Evolutionary conservation across 1,284 basidiomycete species (phyloP).

Genomic region (Termitomyces sp.): DNA sequence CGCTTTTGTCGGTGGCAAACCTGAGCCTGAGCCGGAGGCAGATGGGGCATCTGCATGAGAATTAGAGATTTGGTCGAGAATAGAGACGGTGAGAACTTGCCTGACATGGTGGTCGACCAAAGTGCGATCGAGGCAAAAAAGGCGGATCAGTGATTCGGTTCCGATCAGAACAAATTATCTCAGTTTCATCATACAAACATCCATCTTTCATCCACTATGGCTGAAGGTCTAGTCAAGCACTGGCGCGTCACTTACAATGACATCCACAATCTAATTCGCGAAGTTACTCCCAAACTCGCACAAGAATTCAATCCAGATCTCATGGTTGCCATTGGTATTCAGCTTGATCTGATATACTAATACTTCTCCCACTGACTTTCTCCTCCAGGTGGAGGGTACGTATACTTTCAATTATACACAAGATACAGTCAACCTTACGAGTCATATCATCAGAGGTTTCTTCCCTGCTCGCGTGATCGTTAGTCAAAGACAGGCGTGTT

Average conservation of each 20-base stretch:
- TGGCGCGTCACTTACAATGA: slow-evolving; percentile 77
- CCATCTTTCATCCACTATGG: slow-evolving; percentile 15
- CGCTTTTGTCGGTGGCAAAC: slow-evolving; percentile 38
- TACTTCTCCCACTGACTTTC: slow-evolving; percentile 11
- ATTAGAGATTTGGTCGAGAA: background rate
- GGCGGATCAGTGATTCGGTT: slow-evolving; percentile 6
- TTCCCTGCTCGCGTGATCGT: slow-evolving; percentile 92
- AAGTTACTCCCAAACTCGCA: slow-evolving; percentile 56
- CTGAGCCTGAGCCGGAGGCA: slow-evolving; percentile 15
- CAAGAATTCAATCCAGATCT: slow-evolving; percentile 71
- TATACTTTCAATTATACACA: slow-evolving; percentile 18
- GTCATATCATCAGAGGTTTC: slow-evolving; percentile 62
- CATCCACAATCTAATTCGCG: slow-evolving; percentile 75
- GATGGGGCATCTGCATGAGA: slow-evolving; percentile 13
- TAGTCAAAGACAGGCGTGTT: slow-evolving; percentile 18
- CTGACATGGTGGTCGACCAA: slow-evolving; percentile 7
- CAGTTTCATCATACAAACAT: background rate
- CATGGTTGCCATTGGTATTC: slow-evolving; percentile 72
- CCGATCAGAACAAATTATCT: slow-evolving; percentile 6
- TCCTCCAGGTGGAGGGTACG: slow-evolving; percentile 70
- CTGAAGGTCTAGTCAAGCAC: slow-evolving; percentile 54
- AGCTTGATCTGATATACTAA: slow-evolving; percentile 4
- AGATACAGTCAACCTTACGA: background rate
- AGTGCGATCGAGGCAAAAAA: slow-evolving; percentile 6
- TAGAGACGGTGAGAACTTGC: background rate